Evolutionary conservation across 345 rosid genomes (phyloP).

Genomic region (Melaleuca alternifolia): DNA sequence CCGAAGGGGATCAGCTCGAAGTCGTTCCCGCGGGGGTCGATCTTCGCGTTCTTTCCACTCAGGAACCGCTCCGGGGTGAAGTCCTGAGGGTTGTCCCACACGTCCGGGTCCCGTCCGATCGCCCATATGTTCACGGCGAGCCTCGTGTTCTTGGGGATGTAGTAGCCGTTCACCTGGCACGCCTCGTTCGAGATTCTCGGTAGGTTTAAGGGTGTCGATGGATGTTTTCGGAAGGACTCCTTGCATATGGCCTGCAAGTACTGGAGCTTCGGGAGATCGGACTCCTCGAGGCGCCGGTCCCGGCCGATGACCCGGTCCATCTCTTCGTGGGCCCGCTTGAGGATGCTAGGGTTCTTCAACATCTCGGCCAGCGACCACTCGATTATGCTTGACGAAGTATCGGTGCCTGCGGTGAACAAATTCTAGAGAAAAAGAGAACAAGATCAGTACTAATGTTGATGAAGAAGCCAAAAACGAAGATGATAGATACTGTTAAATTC

Average conservation of each 20-base stretch:
- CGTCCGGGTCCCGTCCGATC: slow-evolving; percentile 48
- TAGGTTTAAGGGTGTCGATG: slow-evolving; percentile 51
- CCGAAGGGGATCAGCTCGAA: slow-evolving; percentile 62
- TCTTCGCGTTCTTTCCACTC: slow-evolving; percentile 14
- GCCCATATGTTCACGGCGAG: slow-evolving; percentile 64
- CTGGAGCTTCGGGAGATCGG: slow-evolving; percentile 39
- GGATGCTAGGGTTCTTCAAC: slow-evolving; percentile 28
- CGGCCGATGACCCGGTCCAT: slow-evolving; percentile 56
- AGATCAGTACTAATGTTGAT: not conserved
- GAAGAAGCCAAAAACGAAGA: not conserved
- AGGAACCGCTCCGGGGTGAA: slow-evolving; percentile 44
- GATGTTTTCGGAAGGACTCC: slow-evolving; percentile 48
- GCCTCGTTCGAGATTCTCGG: slow-evolving; percentile 40
- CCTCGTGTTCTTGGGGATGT: slow-evolving; percentile 34
- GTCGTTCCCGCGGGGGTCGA: slow-evolving; percentile 49
- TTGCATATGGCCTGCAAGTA: slow-evolving; percentile 50
- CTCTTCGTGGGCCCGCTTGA: slow-evolving; percentile 40
- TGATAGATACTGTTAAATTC: not conserved
- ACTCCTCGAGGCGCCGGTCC: slow-evolving; percentile 37
- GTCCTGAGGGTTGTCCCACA: slow-evolving; percentile 39
- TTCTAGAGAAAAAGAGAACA: slow-evolving; percentile 12
- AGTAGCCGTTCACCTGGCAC: slow-evolving; percentile 45
- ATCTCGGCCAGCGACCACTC: slow-evolving; percentile 63
- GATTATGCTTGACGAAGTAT: slow-evolving; percentile 57
- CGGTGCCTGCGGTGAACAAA: slow-evolving; percentile 58